Base-by-base conservation (phyloP, 768 basidiomycete genomes). In the Lactarius tabidus region DNA sequence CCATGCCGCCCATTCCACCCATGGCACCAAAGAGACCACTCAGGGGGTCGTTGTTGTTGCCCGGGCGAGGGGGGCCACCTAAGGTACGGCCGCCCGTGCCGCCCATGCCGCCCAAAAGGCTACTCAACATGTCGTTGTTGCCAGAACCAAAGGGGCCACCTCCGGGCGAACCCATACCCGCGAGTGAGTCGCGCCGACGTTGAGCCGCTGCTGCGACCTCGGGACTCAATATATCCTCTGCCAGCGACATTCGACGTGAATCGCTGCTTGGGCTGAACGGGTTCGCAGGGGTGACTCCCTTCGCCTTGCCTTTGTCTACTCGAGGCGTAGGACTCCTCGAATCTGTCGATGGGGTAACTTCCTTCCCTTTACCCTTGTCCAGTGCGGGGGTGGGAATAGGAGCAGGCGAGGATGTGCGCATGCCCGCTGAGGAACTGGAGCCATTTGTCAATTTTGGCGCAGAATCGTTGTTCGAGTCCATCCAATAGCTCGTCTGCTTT, bases 151-250 rank as follows among this genome's bases (percentile, higher is more conserved):
- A 20, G 14, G 51, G 6, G n/a, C 26, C 33, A 10, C 36, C 59
- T 18, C 14, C 23, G 10, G 17, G 20, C n/a, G 53, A 53, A 12
- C 63, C 26, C 18, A 31, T 43, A 2, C 31, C 38, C 2, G 56
- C 39, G 18, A 62, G 48, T 26, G 26, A 51, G 20, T 39, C 23
- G 20, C 35, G 51, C 31, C 65, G 18, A 52, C 64, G 59, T 23
- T 65, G 45, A 20, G 59, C 64, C 1, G 53, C 56, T 0, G 41
- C 52, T 36, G 56, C 65, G 23, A 29, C 52, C 35, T 48, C 65
- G 6, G 65, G 65, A 39, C 60, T 66, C 29, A 62, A 9, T 28
- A 66, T 58, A 39, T 66, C 60, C 10, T 62, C 60, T 5, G 51
- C 6, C 12, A 6, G 6, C 15, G 48, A 51, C 6, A 15, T 23